Base-by-base conservation (phyloP, 2,329 filamentous ascomycete genomes). In the Monilinia laxa region DNA sequence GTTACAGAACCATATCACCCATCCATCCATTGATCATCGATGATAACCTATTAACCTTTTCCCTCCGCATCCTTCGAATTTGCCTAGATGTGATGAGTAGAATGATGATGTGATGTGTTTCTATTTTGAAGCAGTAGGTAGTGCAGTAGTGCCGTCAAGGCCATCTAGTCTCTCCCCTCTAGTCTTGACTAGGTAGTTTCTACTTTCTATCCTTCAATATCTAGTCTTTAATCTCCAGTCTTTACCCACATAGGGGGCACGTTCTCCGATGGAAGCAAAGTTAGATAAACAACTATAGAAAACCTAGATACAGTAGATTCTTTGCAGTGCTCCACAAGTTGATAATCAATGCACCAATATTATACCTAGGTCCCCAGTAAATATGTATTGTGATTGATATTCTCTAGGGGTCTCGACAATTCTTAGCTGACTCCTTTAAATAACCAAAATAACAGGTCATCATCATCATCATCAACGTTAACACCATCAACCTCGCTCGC, bases 21-120 rank as follows among this genome's bases (percentile, higher is more conserved):
- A 45, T 42, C 12, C 12, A 42, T 42, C 16, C 42, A n/a, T 47
- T 20, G 18, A n/a, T n/a, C 45, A 49, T 47, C 42, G 42, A 49
- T 47, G 56, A 49, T 47, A 49, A 18, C 28, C 31, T 47, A 16
- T 51, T 51, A 51, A 25, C 18, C 23, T 49, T 18, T 18, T 16
- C 12, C 2, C 42, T n/a, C 18, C 25, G 7, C 47, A n/a, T 51
- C 40, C n/a, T 51, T 62, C 47, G 16, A 25, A 38, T 51, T 20
- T 25, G 31, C 31, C 47, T 16, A 51, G 45, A 52, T 51, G 58
- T 40, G 45, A 62, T 62, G 58, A 62, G 58, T 45, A 62, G n/a
- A 40, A 40, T 3, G 58, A 60, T 62, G 58, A 62, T 62, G 45
- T 51, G 57, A 60, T 60, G 31, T 60, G 45, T 60, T 28, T 60